Evolutionary conservation across 208 protist genomes (phyloP).

Genomic region (Crithidia sp.): DNA sequence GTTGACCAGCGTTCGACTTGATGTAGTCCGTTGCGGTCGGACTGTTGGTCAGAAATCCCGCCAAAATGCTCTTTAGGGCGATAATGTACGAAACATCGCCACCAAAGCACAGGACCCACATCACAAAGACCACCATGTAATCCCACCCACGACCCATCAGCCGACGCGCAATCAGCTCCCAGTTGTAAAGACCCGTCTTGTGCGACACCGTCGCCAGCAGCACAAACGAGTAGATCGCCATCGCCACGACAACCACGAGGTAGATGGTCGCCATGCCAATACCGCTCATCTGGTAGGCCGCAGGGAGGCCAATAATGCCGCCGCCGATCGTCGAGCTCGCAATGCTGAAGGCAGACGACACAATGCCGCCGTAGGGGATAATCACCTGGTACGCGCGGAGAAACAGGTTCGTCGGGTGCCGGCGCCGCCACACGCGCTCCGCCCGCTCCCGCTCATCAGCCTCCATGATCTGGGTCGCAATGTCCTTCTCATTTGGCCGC

Average conservation of each 20-base stretch:
- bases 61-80: conserved; percentile 53
- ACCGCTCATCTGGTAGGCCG: conserved; percentile 59
- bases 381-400: conserved; percentile 38
- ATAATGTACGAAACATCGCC: conserved; percentile 65
- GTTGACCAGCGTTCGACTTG: conserved; percentile 33
- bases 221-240: conserved; percentile 67
- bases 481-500: conserved; percentile 15
- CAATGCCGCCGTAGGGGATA: conserved; percentile 60
- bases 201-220: conserved; percentile 53
- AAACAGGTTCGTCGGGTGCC: conserved; percentile 47
- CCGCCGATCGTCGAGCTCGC: conserved; percentile 71
- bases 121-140: conserved; percentile 54
- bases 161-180: conserved; percentile 51
- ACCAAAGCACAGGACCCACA: conserved; percentile 68
- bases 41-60: conserved; percentile 36
- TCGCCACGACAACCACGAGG: conserved; percentile 33
- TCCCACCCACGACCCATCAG: conserved; percentile 49
- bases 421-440: conserved; percentile 42
- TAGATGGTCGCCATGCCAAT: conserved; percentile 46
- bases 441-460: conserved; percentile 25
- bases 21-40: conserved; percentile 14
- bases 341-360: conserved; percentile 57
- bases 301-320: conserved; percentile 63
- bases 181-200: conserved; percentile 53
- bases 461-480: conserved; percentile 32